phyloP scores from a whole-genome alignment of 2,329 filamentous ascomycete species.

The Sporothrix protearum region DNA sequence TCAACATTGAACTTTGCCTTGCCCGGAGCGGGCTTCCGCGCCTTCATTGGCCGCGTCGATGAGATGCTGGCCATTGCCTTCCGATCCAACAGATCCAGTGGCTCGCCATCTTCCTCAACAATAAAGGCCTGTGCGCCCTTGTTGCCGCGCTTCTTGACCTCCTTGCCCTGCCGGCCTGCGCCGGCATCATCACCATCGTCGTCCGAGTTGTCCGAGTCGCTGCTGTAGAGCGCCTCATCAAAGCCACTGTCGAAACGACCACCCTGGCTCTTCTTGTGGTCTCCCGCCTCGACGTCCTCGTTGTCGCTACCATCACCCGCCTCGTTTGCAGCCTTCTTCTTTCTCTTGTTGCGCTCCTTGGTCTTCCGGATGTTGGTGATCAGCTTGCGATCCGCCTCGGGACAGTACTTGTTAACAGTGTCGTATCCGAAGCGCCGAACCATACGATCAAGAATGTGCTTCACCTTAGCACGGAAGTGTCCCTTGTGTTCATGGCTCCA shows the following conservation, averaged over 20 bases:
- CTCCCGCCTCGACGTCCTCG: conserved; percentile 52
- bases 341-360: conserved; percentile 83
- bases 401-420: conserved; percentile 72
- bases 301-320: conserved; percentile 42
- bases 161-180: conserved; percentile 30
- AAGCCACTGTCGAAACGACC: conserved; percentile 85
- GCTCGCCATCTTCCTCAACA: conserved; percentile 89
- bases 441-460: conserved; percentile 94
- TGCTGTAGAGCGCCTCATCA: conserved; percentile 87
- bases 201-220: conserved; percentile 61
- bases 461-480: conserved; percentile 94
- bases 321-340: conserved; percentile 67
- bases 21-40: not conserved
- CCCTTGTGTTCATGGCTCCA: conserved; percentile 99
- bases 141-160: conserved; percentile 45
- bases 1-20: conserved; percentile 71
- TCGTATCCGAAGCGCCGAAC: conserved; percentile 86
- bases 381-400: conserved; percentile 82
- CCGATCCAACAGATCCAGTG: conserved; percentile 86
- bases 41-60: conserved; percentile 74
- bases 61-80: conserved; percentile 90
- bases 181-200: conserved; percentile 8
- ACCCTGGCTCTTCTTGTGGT: conserved; percentile 47
- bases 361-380: conserved; percentile 94
- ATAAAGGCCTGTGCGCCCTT: conserved; percentile 76